Percentiles rank a stretch among this genome's conserved stretches.
Evolutionary conservation across 2,329 filamentous ascomycete species (phyloP).

Genomic region (Penicillium sp.): DNA sequence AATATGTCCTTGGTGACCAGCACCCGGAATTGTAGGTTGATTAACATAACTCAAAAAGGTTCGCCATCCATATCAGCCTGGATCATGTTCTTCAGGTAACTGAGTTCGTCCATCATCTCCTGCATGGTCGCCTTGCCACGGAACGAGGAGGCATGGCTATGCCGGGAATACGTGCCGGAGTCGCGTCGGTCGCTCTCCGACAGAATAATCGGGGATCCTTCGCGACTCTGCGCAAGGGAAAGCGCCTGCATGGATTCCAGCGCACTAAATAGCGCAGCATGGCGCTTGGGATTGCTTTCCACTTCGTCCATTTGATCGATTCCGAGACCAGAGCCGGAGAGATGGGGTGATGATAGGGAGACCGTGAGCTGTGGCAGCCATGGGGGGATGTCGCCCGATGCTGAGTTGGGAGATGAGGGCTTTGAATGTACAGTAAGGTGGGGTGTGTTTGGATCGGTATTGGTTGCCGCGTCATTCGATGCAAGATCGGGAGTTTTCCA

Average conservation of each 20-base stretch:
- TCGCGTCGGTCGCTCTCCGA: conserved; percentile 13
- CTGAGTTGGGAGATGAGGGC: conserved; percentile 29
- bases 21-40: conserved; percentile 6
- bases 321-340: conserved; percentile 33
- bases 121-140: conserved; percentile 43
- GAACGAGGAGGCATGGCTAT: conserved; percentile 20
- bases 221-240: conserved; percentile 25
- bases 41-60: conserved; percentile 13
- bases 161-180: conserved; percentile 10
- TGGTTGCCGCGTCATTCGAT: conserved; percentile 20
- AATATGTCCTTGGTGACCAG: conserved; percentile 13
- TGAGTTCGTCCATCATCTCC: conserved; percentile 52
- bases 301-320: conserved; percentile 34
- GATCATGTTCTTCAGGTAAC: conserved; percentile 52
- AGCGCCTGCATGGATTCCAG: conserved; percentile 32
- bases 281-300: conserved; percentile 38
- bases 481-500: conserved; percentile 24
- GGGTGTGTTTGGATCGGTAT: conserved; percentile 39
- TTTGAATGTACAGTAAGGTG: conserved; percentile 34
- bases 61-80: conserved; percentile 31
- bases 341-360: conserved; percentile 26
- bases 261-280: conserved; percentile 36
- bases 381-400: conserved; percentile 26
- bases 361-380: conserved; percentile 28
- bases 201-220: conserved; percentile 25